Conservation (phyloP, 306 rosid species). For the Myrica gale region DNA sequence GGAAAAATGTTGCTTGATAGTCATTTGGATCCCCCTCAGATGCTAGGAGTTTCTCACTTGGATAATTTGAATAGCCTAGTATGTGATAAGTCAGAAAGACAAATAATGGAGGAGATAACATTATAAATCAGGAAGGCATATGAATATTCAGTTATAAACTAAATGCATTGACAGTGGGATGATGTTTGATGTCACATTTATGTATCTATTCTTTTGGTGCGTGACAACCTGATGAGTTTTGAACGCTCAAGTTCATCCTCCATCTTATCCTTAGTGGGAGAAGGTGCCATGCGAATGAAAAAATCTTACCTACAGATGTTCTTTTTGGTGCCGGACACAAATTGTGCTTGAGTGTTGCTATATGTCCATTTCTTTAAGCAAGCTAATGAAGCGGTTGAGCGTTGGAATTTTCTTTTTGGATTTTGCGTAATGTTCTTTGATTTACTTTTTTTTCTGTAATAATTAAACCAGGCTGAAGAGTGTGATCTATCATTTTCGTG, state of each 20-base stretch:
- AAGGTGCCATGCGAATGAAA: not conserved
- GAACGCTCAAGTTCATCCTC: not conserved
- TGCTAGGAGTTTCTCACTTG: not conserved
- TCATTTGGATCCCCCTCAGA: not conserved
- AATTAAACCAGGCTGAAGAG: conserved; percentile 69
- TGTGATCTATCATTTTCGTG: conserved; percentile 74
- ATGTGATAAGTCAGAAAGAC: not conserved
- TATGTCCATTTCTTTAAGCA: not conserved
- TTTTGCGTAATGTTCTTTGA: conserved; percentile 3
- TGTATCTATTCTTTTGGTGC: no score
- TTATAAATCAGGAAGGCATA: not conserved
- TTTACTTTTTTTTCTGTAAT: conserved; percentile 21
- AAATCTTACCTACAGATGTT: no score
- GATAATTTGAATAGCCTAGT: not conserved
- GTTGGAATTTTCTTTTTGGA: not conserved
- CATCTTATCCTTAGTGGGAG: not conserved
- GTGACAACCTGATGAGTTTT: no score
- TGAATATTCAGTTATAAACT: not conserved
- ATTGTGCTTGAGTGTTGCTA: not conserved
- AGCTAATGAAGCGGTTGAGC: not conserved
- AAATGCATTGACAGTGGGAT: not conserved
- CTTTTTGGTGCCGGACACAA: no score
- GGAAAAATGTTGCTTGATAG: not conserved
- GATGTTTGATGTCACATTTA: no score
- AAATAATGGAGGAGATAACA: not conserved